These are phyloP conservation scores for Lactifluus subvellereus DNA, from an alignment of 768 basidiomycete species.

Conservation along the genomic window DNA sequence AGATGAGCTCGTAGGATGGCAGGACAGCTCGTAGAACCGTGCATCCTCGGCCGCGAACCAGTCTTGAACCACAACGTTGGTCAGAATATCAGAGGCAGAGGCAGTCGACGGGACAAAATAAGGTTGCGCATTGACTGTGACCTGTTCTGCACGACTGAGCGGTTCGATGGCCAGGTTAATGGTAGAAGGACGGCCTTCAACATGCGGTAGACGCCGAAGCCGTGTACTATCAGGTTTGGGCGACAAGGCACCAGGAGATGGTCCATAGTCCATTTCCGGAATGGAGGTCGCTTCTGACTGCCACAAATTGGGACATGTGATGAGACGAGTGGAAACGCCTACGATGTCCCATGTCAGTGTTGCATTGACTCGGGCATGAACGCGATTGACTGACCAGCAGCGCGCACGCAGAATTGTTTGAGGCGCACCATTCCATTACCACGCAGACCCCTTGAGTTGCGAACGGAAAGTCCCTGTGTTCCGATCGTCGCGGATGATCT, in stretches of 20 bases:
- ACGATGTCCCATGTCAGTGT: background rate
- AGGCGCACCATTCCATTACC: background rate
- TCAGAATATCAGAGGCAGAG: constrained; percentile 15
- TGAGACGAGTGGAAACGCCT: constrained; percentile 1
- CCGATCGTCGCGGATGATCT: background rate
- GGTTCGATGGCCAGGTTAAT: background rate
- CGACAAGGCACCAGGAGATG: background rate
- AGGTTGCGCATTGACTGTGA: background rate
- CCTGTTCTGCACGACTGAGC: background rate
- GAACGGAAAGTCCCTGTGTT: background rate
- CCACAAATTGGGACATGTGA: background rate
- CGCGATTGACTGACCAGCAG: background rate
- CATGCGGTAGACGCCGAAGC: background rate
- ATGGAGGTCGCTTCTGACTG: background rate
- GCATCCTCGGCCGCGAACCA: background rate
- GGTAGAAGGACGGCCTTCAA: background rate
- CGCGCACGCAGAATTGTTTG: background rate
- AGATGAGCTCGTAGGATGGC: background rate
- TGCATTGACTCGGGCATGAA: background rate
- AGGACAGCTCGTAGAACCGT: background rate
- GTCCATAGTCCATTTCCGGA: background rate
- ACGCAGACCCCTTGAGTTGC: background rate
- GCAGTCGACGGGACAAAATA: constrained; percentile 16
- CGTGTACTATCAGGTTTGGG: background rate
- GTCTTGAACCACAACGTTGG: constrained; percentile 14